Percentiles rank a stretch among this genome's conserved stretches.
phyloP scores from a whole-genome alignment of 2,329 filamentous ascomycete species.

The Diplodia seriata region DNA sequence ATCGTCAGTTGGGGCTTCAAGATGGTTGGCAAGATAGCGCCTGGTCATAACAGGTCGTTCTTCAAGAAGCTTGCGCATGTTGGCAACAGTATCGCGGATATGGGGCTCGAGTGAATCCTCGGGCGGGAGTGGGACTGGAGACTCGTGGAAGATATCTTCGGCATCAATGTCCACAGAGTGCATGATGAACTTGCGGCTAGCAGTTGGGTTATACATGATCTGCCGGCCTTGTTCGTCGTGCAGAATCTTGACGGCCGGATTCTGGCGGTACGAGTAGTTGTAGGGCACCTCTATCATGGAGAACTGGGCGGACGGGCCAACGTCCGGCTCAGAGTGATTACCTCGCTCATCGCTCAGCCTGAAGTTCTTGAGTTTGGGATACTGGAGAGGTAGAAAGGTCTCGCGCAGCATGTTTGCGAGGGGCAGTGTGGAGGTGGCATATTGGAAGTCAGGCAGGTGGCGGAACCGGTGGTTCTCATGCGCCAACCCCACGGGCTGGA shows the following conservation, averaged over 20 bases:
- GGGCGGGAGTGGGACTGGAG: conserved; percentile 63
- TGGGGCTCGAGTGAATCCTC: conserved; percentile 60
- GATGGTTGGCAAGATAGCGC: conserved; percentile 76
- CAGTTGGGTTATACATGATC: conserved; percentile 54
- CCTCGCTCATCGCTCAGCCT: conserved; percentile 48
- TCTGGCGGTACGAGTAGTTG: conserved; percentile 81
- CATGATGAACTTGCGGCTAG: conserved; percentile 60
- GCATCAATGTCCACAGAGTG: conserved; percentile 68
- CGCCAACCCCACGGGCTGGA: conserved; percentile 75
- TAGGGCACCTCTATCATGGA: conserved; percentile 77
- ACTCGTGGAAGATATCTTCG: conserved; percentile 65
- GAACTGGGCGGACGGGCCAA: conserved; percentile 81
- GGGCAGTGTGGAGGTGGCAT: conserved; percentile 69
- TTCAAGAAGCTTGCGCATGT: conserved; percentile 70
- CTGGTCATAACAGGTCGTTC: conserved; percentile 86
- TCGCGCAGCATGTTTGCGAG: conserved; percentile 76
- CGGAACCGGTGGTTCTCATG: conserved; percentile 86
- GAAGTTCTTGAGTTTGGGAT: conserved; percentile 68
- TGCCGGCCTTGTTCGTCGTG: conserved; percentile 59
- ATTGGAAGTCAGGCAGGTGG: conserved; percentile 86
- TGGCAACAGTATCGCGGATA: conserved; percentile 68
- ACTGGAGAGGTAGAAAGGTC: conserved; percentile 73
- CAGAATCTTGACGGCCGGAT: conserved; percentile 73
- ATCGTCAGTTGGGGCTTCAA: conserved; percentile 62
- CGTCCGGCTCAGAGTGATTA: conserved; percentile 70